These are phyloP conservation scores for Luffa acutangula DNA, from an alignment of 306 rosid genomes.

Conservation along the genomic window DNA sequence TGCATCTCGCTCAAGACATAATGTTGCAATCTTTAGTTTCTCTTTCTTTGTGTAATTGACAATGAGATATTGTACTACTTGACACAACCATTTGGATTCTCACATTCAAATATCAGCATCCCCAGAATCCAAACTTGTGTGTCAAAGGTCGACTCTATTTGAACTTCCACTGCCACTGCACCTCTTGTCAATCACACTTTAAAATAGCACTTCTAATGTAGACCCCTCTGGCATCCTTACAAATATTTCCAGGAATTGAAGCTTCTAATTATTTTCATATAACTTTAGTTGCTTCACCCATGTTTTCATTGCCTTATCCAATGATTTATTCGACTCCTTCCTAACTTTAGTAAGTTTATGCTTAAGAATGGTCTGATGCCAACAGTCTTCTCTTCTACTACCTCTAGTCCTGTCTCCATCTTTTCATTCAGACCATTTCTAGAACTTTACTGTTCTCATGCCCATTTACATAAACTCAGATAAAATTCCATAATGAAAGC, in stretches of 20 bases:
- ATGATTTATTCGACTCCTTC: background rate
- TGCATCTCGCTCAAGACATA: background rate
- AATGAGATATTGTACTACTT: background rate
- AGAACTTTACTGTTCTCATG: background rate
- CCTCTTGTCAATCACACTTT: background rate
- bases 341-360: background rate
- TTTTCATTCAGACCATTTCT: background rate
- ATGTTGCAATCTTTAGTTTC: background rate
- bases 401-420: background rate
- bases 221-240: background rate
- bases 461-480: background rate
- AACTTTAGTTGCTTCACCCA: background rate
- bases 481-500: background rate
- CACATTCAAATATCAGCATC: background rate
- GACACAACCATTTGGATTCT: background rate
- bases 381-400: background rate
- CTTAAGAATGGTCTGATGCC: background rate
- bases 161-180: background rate
- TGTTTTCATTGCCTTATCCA: background rate
- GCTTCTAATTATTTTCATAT: background rate
- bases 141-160: background rate
- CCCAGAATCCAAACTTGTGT: background rate
- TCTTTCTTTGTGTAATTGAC: background rate
- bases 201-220: background rate
- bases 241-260: background rate